phyloP scores from a whole-genome alignment of 1,284 basidiomycete species.

The Mycosarcoma mackinlayi region DNA sequence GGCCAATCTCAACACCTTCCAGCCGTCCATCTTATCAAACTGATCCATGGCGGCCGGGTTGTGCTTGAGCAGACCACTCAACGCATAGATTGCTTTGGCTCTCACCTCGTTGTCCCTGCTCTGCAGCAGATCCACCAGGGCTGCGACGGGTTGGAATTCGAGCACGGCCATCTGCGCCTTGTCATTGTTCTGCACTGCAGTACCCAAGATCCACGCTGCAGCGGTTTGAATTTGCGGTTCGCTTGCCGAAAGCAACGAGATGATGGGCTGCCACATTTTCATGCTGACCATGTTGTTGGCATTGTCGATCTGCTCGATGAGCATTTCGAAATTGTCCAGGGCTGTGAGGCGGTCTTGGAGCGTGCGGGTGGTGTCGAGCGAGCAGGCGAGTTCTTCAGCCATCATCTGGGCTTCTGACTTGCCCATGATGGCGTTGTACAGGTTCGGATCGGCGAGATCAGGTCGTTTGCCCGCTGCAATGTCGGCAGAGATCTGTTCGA shows the following conservation, averaged over 20 bases:
- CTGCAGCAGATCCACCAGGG: constrained; percentile 70
- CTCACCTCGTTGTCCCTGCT: constrained; percentile 70
- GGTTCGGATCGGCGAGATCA: constrained; percentile 58
- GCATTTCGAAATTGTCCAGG: constrained; percentile 94
- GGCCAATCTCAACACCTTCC: constrained; percentile 75
- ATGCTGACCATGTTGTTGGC: constrained; percentile 89
- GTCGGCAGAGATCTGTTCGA: constrained; percentile 57
- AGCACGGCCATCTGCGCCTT: constrained; percentile 83
- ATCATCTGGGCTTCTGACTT: constrained; percentile 67
- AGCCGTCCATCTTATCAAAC: constrained; percentile 76
- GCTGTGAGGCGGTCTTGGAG: constrained; percentile 74
- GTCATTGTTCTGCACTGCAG: constrained; percentile 94
- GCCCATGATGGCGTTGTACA: constrained; percentile 66
- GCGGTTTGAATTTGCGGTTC: constrained; percentile 76
- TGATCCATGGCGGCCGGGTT: constrained; percentile 76
- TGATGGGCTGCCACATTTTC: constrained; percentile 85
- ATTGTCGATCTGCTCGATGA: constrained; percentile 94
- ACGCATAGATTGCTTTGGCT: constrained; percentile 84
- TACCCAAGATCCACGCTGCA: constrained; percentile 90
- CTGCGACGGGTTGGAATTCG: constrained; percentile 73
- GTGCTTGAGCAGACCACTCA: constrained; percentile 87
- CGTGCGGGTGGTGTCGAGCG: constrained; percentile 45
- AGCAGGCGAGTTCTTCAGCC: constrained; percentile 62
- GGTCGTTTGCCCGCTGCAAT: constrained; percentile 58
- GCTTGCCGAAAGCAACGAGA: constrained; percentile 76